These are phyloP conservation scores for Primulina tabacum DNA, from an alignment of 257 asterid species.

Conservation along the genomic window DNA sequence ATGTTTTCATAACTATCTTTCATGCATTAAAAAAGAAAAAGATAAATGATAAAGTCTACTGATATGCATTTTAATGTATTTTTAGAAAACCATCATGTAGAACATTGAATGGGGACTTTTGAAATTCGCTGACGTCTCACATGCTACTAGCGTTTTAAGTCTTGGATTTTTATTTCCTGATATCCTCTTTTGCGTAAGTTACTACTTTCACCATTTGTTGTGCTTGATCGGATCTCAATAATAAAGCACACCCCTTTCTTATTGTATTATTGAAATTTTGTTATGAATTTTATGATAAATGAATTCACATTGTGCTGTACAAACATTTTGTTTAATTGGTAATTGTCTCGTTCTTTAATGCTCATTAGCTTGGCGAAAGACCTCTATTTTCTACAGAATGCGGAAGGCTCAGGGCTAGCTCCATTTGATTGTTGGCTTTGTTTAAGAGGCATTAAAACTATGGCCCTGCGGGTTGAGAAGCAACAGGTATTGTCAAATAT, in stretches of 20 bases:
- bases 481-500: constrained; percentile 54
- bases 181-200: neutral
- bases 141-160: neutral
- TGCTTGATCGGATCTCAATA: neutral
- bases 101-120: neutral
- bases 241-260: neutral
- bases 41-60: neutral
- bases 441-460: constrained; percentile 85
- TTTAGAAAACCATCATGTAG: neutral
- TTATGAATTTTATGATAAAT: constrained; percentile 2
- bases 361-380: constrained; percentile 64
- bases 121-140: neutral
- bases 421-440: constrained; percentile 99
- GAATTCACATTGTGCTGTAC: constrained; percentile 2
- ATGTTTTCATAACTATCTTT: neutral
- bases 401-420: constrained; percentile 92
- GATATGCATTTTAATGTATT: too few relatives aligned
- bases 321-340: constrained; percentile 8
- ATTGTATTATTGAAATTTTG: neutral
- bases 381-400: constrained; percentile 78
- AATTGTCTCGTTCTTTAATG: constrained; percentile 7
- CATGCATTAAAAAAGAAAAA: neutral
- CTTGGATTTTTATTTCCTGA: neutral
- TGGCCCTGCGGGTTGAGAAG: constrained; percentile 85
- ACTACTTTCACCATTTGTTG: constrained; percentile 5